Conservation (phyloP, 192 early-diverging fungal species). For the Linnemannia zychae region DNA sequence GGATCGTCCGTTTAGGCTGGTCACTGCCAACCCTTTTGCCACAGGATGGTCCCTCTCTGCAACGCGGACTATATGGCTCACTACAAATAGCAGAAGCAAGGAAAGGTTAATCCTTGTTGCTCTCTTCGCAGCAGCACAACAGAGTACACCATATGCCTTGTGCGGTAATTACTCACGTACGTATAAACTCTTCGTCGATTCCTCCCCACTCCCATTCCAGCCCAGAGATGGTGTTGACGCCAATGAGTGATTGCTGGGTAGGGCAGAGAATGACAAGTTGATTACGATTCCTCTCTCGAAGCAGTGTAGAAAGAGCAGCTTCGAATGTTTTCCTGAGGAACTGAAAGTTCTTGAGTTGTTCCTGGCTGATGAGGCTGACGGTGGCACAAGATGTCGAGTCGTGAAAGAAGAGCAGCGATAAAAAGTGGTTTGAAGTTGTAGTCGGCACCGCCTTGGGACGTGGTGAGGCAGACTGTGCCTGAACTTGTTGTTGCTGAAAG, state of each 20-base stretch:
- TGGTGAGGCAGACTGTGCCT: slow-evolving; percentile 1
- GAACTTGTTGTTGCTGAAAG: slow-evolving; percentile 18
- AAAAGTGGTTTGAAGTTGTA: slow-evolving; percentile 48
- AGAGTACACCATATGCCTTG: too few species aligned
- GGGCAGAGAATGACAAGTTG: slow-evolving; percentile 50
- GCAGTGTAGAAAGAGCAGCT: slow-evolving; percentile 15
- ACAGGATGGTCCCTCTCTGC: slow-evolving; percentile 41
- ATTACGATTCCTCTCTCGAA: slow-evolving; percentile 28
- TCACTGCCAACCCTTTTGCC: slow-evolving; percentile 22
- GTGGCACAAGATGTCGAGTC: slow-evolving; percentile 41
- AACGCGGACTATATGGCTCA: slow-evolving; percentile 44
- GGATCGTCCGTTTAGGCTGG: slow-evolving; percentile 40
- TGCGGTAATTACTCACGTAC: slow-evolving; percentile 1
- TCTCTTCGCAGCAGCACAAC: too few species aligned
- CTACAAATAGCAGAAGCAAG: neutral
- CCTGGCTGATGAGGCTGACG: slow-evolving; percentile 17
- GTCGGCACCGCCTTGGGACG: slow-evolving; percentile 2
- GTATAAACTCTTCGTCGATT: slow-evolving; percentile 51
- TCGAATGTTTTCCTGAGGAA: slow-evolving; percentile 38
- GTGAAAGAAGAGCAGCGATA: slow-evolving; percentile 51
- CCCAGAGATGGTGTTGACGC: slow-evolving; percentile 18
- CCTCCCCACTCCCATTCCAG: slow-evolving; percentile 56
- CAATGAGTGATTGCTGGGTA: slow-evolving; percentile 41
- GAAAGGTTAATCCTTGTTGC: neutral
- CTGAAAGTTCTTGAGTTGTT: slow-evolving; percentile 42